Base-by-base conservation (phyloP, 768 basidiomycete species). In the Mycena capillaripes region DNA sequence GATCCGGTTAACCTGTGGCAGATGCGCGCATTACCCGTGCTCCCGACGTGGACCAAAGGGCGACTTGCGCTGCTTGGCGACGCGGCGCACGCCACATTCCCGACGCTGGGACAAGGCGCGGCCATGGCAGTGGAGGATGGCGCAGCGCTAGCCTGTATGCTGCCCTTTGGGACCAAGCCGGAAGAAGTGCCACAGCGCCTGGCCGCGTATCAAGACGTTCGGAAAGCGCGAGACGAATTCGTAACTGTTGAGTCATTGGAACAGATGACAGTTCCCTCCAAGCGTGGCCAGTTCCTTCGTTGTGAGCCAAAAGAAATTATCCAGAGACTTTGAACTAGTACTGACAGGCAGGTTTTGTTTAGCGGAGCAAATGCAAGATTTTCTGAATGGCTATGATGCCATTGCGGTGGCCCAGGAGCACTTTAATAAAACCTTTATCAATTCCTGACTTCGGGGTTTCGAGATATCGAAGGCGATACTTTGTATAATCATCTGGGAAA, bases 51-150 rank as follows among this genome's bases (percentile, higher is more conserved):
- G 69, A 59, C 44, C 9, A 46, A 38, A 7, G 69, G 55, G 2
- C 29, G 53, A 16, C 19, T 62, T 14, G 61, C 53, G 1, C 30
- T 70, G 1, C 60, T 63, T 7, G 61, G 60, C 1, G 61, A 70
- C 10, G 60, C 69, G 4, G 69, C 69, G 16, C 69, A 70, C 25
- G 69, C 30, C 4, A 63, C 69, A 19, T 42, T 69, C 11, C 67
- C 59, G 21, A 38, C 38, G 10, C 38, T 38, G 6, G 67, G 58
- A 1, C 68, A 69, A 16, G 68, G 68, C 1, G 68, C 60, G 29
- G 68, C 59, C 1, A 69, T 69, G 59, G 68, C 68, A 16, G 34
- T 69, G 17, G 69, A 70, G 42, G 69, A 70, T 16, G 60, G 53
- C 2, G 69, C 53, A 4, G 42, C 69, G 11, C 21, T 70, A 17